Percentiles rank a stretch among this genome's conserved stretches.
Evolutionary conservation across 768 basidiomycete genomes (phyloP).

Genomic region (Phaeotremella skinneri): DNA sequence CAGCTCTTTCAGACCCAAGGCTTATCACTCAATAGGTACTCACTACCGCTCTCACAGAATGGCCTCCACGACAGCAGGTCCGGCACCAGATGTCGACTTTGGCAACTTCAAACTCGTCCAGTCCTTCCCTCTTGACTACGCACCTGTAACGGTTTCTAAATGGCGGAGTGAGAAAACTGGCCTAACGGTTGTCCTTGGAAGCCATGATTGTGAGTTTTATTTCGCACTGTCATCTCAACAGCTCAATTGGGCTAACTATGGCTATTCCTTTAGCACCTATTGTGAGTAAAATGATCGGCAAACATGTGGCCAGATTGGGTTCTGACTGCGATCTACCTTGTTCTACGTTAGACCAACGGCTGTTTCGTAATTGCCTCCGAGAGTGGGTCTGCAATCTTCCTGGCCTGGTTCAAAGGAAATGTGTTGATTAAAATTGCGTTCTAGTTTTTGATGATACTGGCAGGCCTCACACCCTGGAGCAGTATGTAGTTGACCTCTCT

Average conservation of each 20-base stretch:
- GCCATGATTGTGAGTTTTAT: constrained; percentile 70
- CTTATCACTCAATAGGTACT: too few species aligned
- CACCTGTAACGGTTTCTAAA: constrained; percentile 77
- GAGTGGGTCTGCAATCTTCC: constrained; percentile 58
- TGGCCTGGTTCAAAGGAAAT: too few species aligned
- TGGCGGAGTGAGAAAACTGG: constrained; percentile 85
- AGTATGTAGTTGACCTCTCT: constrained; percentile 59
- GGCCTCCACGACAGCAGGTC: constrained; percentile 11
- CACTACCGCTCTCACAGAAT: constrained; percentile 4
- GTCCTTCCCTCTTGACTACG: constrained; percentile 70
- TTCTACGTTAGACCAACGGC: constrained; percentile 82
- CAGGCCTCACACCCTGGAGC: constrained; percentile 93
- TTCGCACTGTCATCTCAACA: constrained; percentile 13
- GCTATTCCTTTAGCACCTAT: constrained; percentile 13
- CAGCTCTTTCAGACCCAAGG: too few species aligned
- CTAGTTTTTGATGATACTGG: constrained; percentile 91
- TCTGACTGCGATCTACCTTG: too few species aligned
- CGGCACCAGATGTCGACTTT: constrained; percentile 46
- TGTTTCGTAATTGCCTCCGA: constrained; percentile 88
- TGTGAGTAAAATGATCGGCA: constrained; percentile 2
- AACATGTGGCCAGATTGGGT: background rate
- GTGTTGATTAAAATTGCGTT: constrained; percentile 7
- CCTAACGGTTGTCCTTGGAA: constrained; percentile 83
- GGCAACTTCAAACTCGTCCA: constrained; percentile 84
- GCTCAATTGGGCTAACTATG: constrained; percentile 11